Percentiles rank a stretch among this genome's conserved stretches.
Conservation (phyloP, 768 basidiomycete genomes). For the Mycena olivaceomarginata region DNA sequence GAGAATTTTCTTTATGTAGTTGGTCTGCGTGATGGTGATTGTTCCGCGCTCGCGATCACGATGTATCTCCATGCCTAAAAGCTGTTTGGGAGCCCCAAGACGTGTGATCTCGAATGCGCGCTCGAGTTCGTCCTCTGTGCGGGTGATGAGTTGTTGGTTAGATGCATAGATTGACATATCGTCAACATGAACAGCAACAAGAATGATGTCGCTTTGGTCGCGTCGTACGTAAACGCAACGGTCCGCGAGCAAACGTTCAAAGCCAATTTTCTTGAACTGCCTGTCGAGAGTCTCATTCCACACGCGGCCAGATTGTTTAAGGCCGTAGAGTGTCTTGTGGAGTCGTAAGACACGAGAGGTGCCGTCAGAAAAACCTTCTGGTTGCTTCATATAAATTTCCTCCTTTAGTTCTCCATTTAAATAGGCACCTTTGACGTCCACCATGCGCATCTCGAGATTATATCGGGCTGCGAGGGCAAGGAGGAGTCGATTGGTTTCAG, state of each 20-base stretch:
- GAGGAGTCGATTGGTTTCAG: constrained; percentile 49
- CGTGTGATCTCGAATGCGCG: constrained; percentile 14
- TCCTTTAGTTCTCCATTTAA: constrained; percentile 45
- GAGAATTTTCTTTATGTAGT: too few species aligned
- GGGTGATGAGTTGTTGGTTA: constrained; percentile 2
- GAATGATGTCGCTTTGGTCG: not conserved
- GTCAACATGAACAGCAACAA: too few species aligned
- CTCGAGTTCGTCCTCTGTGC: constrained; percentile 22
- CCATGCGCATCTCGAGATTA: constrained; percentile 42
- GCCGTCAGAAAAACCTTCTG: too few species aligned
- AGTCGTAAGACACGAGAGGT: too few species aligned
- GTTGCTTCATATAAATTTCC: constrained; percentile 26
- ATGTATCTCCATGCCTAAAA: too few species aligned
- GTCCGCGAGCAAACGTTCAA: constrained; percentile 35
- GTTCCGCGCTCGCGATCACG: too few species aligned
- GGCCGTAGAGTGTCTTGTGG: too few species aligned
- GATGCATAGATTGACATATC: constrained; percentile 48
- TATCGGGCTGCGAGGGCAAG: constrained; percentile 32
- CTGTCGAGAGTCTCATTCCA: constrained; percentile 53
- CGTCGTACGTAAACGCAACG: constrained; percentile 43
- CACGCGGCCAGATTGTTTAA: constrained; percentile 53
- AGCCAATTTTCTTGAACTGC: constrained; percentile 45
- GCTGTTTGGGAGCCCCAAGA: not conserved
- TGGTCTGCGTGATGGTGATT: too few species aligned
- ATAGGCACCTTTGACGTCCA: too few species aligned